Conservation (phyloP, 257 asterid species). For the Solanum virginianum region DNA sequence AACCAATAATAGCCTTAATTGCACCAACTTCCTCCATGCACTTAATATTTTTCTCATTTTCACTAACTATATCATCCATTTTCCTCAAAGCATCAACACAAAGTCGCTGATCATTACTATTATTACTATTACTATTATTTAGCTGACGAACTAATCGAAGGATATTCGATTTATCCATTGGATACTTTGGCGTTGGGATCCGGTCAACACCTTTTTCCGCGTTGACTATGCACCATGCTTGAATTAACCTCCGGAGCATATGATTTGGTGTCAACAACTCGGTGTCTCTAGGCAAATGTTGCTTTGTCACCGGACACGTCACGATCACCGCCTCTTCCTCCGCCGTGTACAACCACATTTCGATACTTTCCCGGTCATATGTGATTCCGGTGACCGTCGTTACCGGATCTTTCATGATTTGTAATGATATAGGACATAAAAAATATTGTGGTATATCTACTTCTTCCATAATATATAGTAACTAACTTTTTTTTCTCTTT, state of each 20-base stretch:
- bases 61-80: conserved; percentile 20
- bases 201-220: conserved; percentile 11
- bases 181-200: conserved; percentile 28
- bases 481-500: not conserved
- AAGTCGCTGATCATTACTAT: not conserved
- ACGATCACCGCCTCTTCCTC: conserved; percentile 1
- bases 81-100: conserved; percentile 18
- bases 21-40: conserved; percentile 26
- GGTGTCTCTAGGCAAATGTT: conserved; percentile 12
- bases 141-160: conserved; percentile 8
- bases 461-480: conserved; percentile 6
- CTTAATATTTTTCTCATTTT: conserved; percentile 17
- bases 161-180: conserved; percentile 5
- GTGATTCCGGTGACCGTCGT: conserved; percentile 50
- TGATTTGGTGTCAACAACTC: conserved; percentile 49
- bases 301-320: conserved; percentile 54
- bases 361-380: conserved; percentile 54
- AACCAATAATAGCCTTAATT: not conserved
- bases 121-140: not conserved
- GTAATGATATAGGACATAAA: conserved; percentile 55
- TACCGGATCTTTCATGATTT: conserved; percentile 65
- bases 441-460: conserved; percentile 43
- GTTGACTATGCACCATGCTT: conserved; percentile 35
- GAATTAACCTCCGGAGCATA: conserved; percentile 42
- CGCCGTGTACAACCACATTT: conserved; percentile 28